Evolutionary conservation across 352 stramenopile genomes (phyloP), one percentile per base, ranked within the genome.

Genomic region (Phytophthora hibernalis): DNA sequence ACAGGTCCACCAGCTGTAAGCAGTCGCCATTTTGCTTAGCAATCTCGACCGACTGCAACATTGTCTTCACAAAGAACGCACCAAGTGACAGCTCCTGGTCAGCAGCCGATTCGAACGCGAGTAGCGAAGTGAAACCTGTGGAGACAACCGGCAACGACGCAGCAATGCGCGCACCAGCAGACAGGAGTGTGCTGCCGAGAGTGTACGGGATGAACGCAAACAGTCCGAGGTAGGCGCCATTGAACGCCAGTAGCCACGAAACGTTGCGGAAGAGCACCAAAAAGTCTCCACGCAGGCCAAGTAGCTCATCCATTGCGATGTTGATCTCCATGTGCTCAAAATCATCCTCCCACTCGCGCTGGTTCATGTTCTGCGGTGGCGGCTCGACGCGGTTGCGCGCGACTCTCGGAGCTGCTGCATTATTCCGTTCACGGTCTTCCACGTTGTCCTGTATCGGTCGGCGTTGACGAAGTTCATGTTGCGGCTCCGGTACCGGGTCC

Each of bases 231-330:
- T 99, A 99, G 1, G 97, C 92, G 13, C 96, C 97, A 69, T 99
- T 98, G 78, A 99, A 99, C 11, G 97, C 94, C 31, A 99, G 60
- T 3, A 99, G 77, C 96, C 97, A 99, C 49, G 97, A 93, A 5
- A 99, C 85, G 65, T 99, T 99, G 21, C 97, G 91, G 61, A 99
- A 90, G 6, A 99, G 73, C 24, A 97, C 89, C 48, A 95, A 75
- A 38, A 98, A 74, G 28, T 98, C 96, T 3, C 97, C 97, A 42
- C 97, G 92, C 20, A 99, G 79, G 9, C 97, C 97, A n/a, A 99
- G 71, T 1, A 99, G 76, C 67, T 99, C 97, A 66, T 99, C 97
- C 70, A 99, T 88, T 1, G 97, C 96, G 35, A 99, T 94, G 62
- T 98, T 97, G 54, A 98, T 94, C 69, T 98, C 93, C 82, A 97